A percentile compares a stretch with the other conserved stretches of the same genome.
These are phyloP conservation scores for Debaryomyces sp. DNA, from an alignment of 1,139 yeast genomes.

Conservation along the genomic window DNA sequence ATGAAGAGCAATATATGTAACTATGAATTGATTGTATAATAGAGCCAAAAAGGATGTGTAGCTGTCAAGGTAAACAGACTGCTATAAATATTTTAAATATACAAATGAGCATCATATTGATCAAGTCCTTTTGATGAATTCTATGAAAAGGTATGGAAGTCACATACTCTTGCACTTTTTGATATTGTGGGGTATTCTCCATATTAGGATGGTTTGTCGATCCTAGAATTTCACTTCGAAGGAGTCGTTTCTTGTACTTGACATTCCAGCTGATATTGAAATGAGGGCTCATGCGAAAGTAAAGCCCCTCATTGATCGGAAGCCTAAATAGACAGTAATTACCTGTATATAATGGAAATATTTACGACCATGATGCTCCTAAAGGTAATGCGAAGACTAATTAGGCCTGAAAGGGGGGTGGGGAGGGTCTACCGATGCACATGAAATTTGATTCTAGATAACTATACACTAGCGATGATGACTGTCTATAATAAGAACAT, in stretches of 20 bases:
- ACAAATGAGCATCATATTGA: background rate
- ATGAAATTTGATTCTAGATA: background rate
- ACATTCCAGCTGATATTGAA: background rate
- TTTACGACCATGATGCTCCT: background rate
- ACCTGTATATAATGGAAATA: background rate
- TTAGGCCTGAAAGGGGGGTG: background rate
- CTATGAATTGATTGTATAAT: background rate
- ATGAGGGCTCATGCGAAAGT: background rate
- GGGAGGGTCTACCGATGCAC: background rate
- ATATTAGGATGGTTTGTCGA: background rate
- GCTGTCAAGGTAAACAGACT: background rate
- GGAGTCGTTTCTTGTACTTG: background rate
- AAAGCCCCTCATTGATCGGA: background rate
- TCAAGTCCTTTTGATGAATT: background rate
- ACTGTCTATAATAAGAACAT: background rate
- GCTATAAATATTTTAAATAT: background rate
- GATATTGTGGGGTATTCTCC: background rate
- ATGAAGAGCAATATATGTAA: background rate
- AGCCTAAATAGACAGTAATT: background rate
- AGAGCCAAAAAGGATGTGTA: background rate
- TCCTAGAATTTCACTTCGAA: background rate
- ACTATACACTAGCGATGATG: background rate
- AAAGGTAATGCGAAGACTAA: background rate
- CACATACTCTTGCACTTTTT: background rate
- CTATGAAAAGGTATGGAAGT: background rate